phyloP scores from a whole-genome alignment of 2,329 filamentous ascomycete genomes.

The Sporothrix curviconia region DNA sequence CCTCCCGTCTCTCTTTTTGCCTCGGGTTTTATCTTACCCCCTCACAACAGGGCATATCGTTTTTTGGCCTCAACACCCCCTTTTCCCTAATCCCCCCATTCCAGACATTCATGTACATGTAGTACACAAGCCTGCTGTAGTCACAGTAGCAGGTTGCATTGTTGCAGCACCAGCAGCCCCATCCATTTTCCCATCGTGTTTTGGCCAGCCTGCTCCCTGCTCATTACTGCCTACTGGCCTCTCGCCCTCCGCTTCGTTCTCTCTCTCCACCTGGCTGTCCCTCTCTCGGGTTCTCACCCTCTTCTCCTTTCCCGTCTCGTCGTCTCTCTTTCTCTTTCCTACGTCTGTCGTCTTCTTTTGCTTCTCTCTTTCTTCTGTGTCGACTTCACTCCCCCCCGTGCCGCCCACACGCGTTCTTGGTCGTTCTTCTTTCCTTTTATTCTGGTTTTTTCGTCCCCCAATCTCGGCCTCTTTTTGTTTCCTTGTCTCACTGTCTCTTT shows the following conservation, averaged over 20 bases:
- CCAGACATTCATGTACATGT: too few species aligned
- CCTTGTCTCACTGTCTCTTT: conserved; percentile 5
- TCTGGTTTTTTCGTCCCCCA: not conserved
- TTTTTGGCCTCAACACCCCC: conserved; percentile 6
- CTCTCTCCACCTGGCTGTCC: conserved; percentile 16
- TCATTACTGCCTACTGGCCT: conserved; percentile 10
- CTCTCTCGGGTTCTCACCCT: conserved; percentile 9
- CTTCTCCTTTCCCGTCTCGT: conserved; percentile 6
- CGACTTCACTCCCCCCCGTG: too few species aligned
- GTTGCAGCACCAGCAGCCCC: not conserved
- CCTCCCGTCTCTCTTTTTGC: conserved; percentile 1
- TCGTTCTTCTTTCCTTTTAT: conserved; percentile 6
- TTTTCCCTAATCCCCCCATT: conserved; percentile 6
- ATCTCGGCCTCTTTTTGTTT: conserved; percentile 6
- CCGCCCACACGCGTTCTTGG: too few species aligned
- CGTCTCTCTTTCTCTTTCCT: not conserved
- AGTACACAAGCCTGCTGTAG: not conserved
- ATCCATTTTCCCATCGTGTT: not conserved
- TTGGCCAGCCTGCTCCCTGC: not conserved
- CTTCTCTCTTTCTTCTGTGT: too few species aligned
- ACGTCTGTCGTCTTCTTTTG: not conserved
- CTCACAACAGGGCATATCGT: not conserved
- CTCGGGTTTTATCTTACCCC: not conserved
- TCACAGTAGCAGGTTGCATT: conserved; percentile 1
- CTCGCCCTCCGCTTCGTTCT: conserved; percentile 22